phyloP scores from a whole-genome alignment of 805 yeast genomes.

The Wickerhamiella sergipiensis region DNA sequence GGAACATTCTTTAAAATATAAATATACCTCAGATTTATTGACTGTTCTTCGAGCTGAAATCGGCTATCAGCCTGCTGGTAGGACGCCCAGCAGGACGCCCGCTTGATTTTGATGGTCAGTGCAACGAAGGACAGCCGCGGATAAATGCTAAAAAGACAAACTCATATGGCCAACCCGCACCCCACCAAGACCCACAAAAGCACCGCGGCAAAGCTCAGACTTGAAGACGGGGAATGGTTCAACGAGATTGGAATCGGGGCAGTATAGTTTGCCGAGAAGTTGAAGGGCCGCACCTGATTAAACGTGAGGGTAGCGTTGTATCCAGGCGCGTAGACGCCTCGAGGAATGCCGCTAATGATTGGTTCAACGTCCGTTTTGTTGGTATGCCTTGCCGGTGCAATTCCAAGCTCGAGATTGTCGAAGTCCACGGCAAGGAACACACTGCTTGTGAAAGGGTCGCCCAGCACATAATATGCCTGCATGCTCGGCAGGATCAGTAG shows the following conservation, averaged over 20 bases:
- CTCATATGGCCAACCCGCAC: background rate
- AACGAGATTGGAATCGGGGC: background rate
- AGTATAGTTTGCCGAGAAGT: background rate
- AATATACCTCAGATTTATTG: background rate
- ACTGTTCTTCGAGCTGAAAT: background rate
- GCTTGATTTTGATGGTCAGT: no score
- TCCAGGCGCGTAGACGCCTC: slow-evolving; percentile 9
- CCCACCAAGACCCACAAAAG: background rate
- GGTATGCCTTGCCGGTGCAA: slow-evolving; percentile 33
- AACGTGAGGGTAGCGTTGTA: slow-evolving; percentile 1
- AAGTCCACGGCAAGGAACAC: slow-evolving; percentile 61
- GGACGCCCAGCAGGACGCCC: no score
- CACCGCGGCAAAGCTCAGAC: background rate
- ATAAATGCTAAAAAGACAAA: background rate
- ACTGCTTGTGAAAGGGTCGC: slow-evolving; percentile 51
- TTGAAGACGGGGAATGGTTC: background rate
- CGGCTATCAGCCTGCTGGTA: no score
- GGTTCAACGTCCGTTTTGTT: slow-evolving; percentile 9
- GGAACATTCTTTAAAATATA: background rate
- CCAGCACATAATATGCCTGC: slow-evolving; percentile 31
- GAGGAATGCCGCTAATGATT: slow-evolving; percentile 11
- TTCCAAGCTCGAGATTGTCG: slow-evolving; percentile 40
- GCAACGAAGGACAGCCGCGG: no score
- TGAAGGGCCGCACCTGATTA: background rate
- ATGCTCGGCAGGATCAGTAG: background rate